These are phyloP conservation scores for Pogostemon cablin DNA, from an alignment of 257 asterid species.

Conservation along the genomic window DNA sequence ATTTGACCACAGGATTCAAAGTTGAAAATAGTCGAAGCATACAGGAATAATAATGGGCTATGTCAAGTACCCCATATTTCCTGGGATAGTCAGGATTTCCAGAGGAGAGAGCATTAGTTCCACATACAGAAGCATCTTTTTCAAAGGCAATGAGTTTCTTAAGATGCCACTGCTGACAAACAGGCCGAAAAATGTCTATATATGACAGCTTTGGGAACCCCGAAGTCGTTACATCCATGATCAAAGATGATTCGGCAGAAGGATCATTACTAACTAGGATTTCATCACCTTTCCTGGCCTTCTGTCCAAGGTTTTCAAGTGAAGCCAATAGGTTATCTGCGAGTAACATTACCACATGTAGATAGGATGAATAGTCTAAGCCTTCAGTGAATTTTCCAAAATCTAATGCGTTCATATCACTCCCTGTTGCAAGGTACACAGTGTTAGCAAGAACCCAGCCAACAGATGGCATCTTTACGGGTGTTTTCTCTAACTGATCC, in stretches of 20 bases:
- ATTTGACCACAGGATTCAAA: conserved; percentile 68
- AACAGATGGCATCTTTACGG: conserved; percentile 61
- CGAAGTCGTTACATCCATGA: conserved; percentile 47
- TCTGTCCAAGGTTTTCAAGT: conserved; percentile 52
- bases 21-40: conserved; percentile 73
- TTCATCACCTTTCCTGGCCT: conserved; percentile 49
- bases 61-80: conserved; percentile 55
- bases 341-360: conserved; percentile 59
- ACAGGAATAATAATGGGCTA: conserved; percentile 79
- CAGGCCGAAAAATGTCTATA: conserved; percentile 68
- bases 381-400: conserved; percentile 65
- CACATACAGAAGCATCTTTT: conserved; percentile 42
- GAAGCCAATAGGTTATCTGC: conserved; percentile 61
- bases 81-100: conserved; percentile 35
- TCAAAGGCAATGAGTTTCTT: conserved; percentile 59
- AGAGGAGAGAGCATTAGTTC: conserved; percentile 39
- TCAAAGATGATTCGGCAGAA: conserved; percentile 44
- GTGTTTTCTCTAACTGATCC: conserved; percentile 50
- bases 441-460: conserved; percentile 91
- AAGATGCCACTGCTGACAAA: conserved; percentile 85
- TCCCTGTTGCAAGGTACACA: conserved; percentile 70
- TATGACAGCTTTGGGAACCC: conserved; percentile 63
- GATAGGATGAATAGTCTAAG: conserved; percentile 64
- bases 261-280: conserved; percentile 43
- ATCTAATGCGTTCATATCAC: conserved; percentile 44